Evolutionary conservation across 805 yeast species (phyloP), one percentile per base, ranked within the genome.

Genomic region (Henningerozyma blattae): DNA sequence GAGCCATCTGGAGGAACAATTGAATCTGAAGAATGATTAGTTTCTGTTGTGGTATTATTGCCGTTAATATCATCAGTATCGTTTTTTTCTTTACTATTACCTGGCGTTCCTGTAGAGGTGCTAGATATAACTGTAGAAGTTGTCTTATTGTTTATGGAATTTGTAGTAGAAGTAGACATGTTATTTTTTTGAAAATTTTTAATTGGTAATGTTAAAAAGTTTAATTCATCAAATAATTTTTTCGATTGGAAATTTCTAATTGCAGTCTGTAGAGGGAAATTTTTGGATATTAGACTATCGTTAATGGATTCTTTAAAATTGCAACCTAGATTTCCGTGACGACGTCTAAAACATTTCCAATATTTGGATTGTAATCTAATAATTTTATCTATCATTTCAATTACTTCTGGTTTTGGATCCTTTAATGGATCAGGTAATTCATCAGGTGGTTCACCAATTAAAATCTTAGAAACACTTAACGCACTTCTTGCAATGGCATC

Each of bases 381-480:
- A 3, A 91, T 96, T 47, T 81, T 80, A 43, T 81, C 84, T 15
- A 91, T 72, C 15, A 78, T 83, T 47, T 75, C 81, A 3, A 91
- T 66, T 0, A 95, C 81, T 42, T 80, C 87, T 6, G 74, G 59
- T 36, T 75, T 75, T 0, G 96, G 95, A 34, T 75, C 67, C 27
- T 39, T 45, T 6, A 40, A 24, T 12, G 58, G 52, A 4, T 74
- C 67, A 27, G 73, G 69, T 24, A 86, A 66, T 43, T 72, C 72
- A 37, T 82, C 93, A 1, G 98, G 97, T 3, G 97, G 94, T 52
- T 91, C 97, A 5, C 98, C 98, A 15, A 91, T 68, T 31, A 91
- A 64, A 0, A 82, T 89, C 53, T 86, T 85, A 3, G 95, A 81
- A 4, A 91, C 96, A 1, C 91, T 89, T 32, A 91, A 62, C 0